These are phyloP conservation scores for Melanomma pulvis-pyrius DNA, from an alignment of 495 filamentous ascomycete species.

Conservation along the genomic window DNA sequence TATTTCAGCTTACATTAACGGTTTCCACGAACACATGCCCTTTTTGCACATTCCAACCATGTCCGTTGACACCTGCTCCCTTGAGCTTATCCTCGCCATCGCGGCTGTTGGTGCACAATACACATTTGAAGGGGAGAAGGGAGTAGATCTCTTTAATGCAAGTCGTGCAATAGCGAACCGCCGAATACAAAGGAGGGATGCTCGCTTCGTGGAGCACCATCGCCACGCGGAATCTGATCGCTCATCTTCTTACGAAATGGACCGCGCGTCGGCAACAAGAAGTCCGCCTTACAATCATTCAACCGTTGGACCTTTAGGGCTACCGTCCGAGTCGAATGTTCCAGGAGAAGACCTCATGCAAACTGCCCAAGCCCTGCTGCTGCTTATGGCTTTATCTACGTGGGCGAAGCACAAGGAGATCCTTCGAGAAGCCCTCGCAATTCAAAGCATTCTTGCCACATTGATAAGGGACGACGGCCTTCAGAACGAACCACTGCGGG, in stretches of 20 bases:
- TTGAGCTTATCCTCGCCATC: conserved; percentile 66
- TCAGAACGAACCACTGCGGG: conserved; percentile 46
- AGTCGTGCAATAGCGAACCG: conserved; percentile 58
- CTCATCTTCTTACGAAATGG: conserved; percentile 10
- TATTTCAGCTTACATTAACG: conserved; percentile 66
- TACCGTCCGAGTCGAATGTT: conserved; percentile 30
- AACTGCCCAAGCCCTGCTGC: conserved; percentile 59
- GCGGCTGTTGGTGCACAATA: conserved; percentile 68
- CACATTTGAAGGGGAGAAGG: conserved; percentile 55
- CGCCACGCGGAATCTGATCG: conserved; percentile 26
- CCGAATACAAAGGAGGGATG: conserved; percentile 51
- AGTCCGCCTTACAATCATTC: conserved; percentile 18
- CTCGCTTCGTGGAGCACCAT: conserved; percentile 46
- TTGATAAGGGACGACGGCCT: conserved; percentile 60
- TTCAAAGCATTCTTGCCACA: conserved; percentile 58
- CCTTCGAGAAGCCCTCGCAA: conserved; percentile 57
- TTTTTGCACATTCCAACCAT: conserved; percentile 70
- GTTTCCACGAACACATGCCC: conserved; percentile 70
- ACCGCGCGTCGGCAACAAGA: conserved; percentile 8
- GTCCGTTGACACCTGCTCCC: conserved; percentile 54
- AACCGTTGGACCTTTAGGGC: conserved; percentile 27
- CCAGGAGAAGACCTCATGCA: conserved; percentile 55
- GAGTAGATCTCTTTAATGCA: conserved; percentile 72
- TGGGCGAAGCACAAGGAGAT: conserved; percentile 58
- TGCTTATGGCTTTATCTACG: conserved; percentile 60